Percentiles rank a stretch among this genome's conserved stretches.
These are phyloP conservation scores for Kwoniella europaea DNA, from an alignment of 768 basidiomycete genomes.

Conservation along the genomic window DNA sequence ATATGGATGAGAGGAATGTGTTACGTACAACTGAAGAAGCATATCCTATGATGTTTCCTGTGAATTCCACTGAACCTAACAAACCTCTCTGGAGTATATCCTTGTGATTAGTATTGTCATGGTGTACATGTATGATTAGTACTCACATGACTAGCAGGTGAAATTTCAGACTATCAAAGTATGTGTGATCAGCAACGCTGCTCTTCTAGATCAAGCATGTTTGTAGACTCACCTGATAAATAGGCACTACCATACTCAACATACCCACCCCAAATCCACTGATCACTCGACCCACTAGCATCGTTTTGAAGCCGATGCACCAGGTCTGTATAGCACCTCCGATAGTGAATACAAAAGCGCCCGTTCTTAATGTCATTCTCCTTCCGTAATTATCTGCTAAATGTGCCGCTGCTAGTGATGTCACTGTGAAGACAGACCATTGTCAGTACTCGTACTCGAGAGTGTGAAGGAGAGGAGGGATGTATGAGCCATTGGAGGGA, in stretches of 20 bases:
- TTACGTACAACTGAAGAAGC: slow-evolving; percentile 79
- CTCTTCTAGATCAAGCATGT: no score
- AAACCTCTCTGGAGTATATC: slow-evolving; percentile 70
- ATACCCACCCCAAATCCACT: slow-evolving; percentile 90
- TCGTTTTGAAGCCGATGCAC: slow-evolving; percentile 74
- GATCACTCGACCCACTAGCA: slow-evolving; percentile 81
- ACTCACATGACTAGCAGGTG: slow-evolving; percentile 83
- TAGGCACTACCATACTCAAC: slow-evolving; percentile 68
- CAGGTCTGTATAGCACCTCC: slow-evolving; percentile 85
- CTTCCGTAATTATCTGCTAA: slow-evolving; percentile 86
- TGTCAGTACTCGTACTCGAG: background rate
- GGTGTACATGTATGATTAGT: background rate
- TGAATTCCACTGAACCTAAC: slow-evolving; percentile 93
- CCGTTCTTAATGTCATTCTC: slow-evolving; percentile 78
- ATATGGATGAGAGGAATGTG: background rate
- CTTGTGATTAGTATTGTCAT: slow-evolving; percentile 6
- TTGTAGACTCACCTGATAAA: slow-evolving; percentile 41
- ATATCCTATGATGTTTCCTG: slow-evolving; percentile 89
- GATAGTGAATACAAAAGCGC: slow-evolving; percentile 80
- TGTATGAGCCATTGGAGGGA: background rate
- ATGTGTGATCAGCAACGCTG: no score
- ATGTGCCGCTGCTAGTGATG: slow-evolving; percentile 84
- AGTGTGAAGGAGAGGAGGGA: background rate
- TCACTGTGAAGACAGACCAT: slow-evolving; percentile 63
- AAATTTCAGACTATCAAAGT: slow-evolving; percentile 79